Base-by-base conservation (phyloP, 768 basidiomycete species). In the Hericium rajendrae region DNA sequence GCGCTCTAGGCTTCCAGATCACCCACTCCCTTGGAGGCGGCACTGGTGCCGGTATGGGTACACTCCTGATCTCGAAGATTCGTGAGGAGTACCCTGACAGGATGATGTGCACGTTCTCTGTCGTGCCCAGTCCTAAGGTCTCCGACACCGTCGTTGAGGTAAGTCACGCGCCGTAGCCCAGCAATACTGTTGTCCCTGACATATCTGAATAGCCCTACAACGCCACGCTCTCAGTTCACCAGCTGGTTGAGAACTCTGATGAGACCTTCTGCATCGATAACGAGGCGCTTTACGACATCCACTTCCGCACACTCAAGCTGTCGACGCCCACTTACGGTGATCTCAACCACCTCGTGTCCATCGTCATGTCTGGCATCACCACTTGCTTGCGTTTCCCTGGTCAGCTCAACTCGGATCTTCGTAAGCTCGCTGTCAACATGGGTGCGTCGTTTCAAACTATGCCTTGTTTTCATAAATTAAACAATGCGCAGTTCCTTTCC, bases 231-330 rank as follows among this genome's bases (percentile, higher is more conserved):
- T 97, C 93, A 54, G 93, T 98, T 11, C 95, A 98, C 72, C 97
- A 98, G 75, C 85, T 98, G 46, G 97, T 98, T 54, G 97, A 98
- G 76, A 98, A 98, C 82, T 97, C 95, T 38, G 95, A 98, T 69
- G 94, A 97, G 76, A 98, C 97, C 16, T 98, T 98, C 90, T 98
- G 95, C 74, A 98, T 99, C 71, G 95, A 98, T 71, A 98, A 98
- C 72, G 95, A 98, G 73, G 97, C 95, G 28, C 86, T 99, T 56
- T 97, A 98, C 75, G 97, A 98, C 69, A 99, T 99, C 69, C 97
- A 94, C 76, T 94, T 97, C 84, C 83, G 92, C 69, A 98, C 97
- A 32, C 82, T 99, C 70, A 98, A 99, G 78, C 85, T 98, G 62
- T 82, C 86, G 49, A 90, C 91, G 51, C 97, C 97, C 38, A 94